Base-by-base conservation (phyloP, 495 filamentous ascomycete species). In the Diplogelasinospora grovesii region DNA sequence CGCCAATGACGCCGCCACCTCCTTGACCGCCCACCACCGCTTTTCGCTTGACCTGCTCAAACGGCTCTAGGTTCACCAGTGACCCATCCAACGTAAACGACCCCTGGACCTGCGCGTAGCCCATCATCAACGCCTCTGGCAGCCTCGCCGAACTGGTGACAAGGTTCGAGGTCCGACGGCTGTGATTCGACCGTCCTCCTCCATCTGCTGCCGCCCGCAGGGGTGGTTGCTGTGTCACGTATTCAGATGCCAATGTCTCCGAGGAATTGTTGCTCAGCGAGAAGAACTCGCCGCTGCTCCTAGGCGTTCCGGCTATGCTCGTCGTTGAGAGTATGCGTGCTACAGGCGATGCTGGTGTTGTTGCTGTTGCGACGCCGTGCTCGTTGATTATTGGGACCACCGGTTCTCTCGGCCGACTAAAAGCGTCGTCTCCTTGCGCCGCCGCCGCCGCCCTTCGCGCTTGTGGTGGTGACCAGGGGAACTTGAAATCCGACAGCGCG, bases 201-300 rank as follows among this genome's bases (percentile, higher is more conserved):
- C 29, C n/a, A n/a, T n/a, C 50, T 9, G 8, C 5, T 5, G 8
- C 56, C 1, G 49, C 39, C 36, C 64, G 49, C 32, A 63, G 49
- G 5, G 71, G n/a, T n/a, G n/a, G 64, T 7, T 79, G 77, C 41
- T 82, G 83, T 15, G 76, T 73, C 31, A 83, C 75, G 57, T 95
- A 93, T 63, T 97, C 92, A 0, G 92, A 98, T 13, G 83, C 84
- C 25, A 98, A 59, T 15, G 92, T 97, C 59, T 97, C 92, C 14
- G 79, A 84, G 8, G 93, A 97, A 46, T 93, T 82, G 56, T 96
- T 95, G 57, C 92, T 94, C 46, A 86, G 64, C 3, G 89, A 89
- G 57, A 93, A 96, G 48, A 96, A 93, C 50, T 98, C 92, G 38
- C 83, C 84, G 58, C 93, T 97, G 51, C 87, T 95, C 54, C 93